Evolutionary conservation across 768 basidiomycete genomes (phyloP).

Genomic region (Mycena haematopus): DNA sequence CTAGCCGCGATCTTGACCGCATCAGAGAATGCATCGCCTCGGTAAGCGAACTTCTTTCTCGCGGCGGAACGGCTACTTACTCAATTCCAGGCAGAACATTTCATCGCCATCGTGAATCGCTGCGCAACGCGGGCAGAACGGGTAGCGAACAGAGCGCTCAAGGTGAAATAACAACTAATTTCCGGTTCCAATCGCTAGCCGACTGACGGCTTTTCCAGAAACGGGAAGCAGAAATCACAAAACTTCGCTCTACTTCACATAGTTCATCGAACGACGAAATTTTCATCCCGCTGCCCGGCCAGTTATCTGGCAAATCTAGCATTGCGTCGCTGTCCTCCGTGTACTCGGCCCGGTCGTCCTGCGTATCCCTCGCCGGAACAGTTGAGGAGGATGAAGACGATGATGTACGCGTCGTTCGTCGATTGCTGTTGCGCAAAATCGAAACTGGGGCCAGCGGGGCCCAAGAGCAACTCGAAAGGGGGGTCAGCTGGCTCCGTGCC

Average conservation of each 20-base stretch:
- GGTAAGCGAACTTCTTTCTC: conserved; percentile 44
- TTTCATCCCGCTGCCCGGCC: conserved; percentile 30
- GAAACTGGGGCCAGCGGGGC: conserved; percentile 61
- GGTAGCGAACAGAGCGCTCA: conserved; percentile 59
- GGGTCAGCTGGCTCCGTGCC: conserved; percentile 63
- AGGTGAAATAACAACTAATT: conserved; percentile 44
- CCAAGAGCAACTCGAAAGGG: conserved; percentile 68
- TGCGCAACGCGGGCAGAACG: conserved; percentile 65
- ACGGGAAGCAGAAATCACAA: conserved; percentile 53
- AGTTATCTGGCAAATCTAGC: conserved; percentile 47
- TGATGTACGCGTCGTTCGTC: conserved; percentile 65
- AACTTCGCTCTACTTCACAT: conserved; percentile 43
- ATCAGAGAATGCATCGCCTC: conserved; percentile 60
- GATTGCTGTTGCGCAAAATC: conserved; percentile 71
- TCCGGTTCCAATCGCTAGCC: not conserved
- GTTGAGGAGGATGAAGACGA: conserved; percentile 65
- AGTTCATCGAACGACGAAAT: conserved; percentile 30
- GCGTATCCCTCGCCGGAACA: conserved; percentile 56
- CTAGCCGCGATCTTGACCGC: conserved; percentile 60
- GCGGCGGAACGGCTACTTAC: not conserved
- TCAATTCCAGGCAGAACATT: conserved; percentile 57
- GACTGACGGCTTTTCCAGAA: conserved; percentile 43
- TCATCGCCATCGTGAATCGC: conserved; percentile 58
- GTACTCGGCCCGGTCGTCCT: conserved; percentile 48
- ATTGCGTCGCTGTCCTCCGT: conserved; percentile 50